phyloP scores from a whole-genome alignment of 2,329 filamentous ascomycete species.

The Aspergillus terreus region DNA sequence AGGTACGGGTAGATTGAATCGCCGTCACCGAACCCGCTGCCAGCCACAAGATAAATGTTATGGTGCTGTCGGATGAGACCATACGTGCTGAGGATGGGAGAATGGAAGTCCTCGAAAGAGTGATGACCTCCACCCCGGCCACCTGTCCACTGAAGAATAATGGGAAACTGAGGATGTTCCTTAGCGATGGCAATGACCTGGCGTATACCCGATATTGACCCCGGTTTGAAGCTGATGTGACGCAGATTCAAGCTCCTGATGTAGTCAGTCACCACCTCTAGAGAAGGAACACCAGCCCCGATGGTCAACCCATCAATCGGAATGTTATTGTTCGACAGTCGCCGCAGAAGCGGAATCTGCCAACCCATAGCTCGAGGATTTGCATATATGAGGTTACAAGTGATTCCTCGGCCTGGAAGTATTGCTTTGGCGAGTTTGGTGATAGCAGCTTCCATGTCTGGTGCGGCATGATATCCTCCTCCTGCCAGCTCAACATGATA shows the following conservation, averaged over 20 bases:
- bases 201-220: constrained; percentile 82
- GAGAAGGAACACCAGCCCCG: constrained; percentile 87
- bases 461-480: constrained; percentile 49
- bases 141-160: constrained; percentile 91
- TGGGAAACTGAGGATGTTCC: constrained; percentile 89
- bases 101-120: constrained; percentile 93
- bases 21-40: constrained; percentile 85
- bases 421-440: constrained; percentile 55
- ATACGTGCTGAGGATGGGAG: constrained; percentile 86
- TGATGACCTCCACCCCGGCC: constrained; percentile 92
- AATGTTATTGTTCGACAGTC: constrained; percentile 67
- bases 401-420: constrained; percentile 59
- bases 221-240: constrained; percentile 92
- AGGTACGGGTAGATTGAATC: constrained; percentile 92
- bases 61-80: constrained; percentile 65
- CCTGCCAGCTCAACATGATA: constrained; percentile 48
- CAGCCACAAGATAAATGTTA: constrained; percentile 85
- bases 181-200: constrained; percentile 88
- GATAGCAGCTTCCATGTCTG: constrained; percentile 45
- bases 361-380: constrained; percentile 51
- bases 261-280: constrained; percentile 89
- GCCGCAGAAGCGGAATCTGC: constrained; percentile 51
- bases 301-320: constrained; percentile 89
- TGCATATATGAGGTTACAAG: constrained; percentile 53
- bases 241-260: constrained; percentile 89